Evolutionary conservation across 768 basidiomycete species (phyloP), one percentile per base, ranked within the genome.

Genomic region (Chalciporus piperatus): DNA sequence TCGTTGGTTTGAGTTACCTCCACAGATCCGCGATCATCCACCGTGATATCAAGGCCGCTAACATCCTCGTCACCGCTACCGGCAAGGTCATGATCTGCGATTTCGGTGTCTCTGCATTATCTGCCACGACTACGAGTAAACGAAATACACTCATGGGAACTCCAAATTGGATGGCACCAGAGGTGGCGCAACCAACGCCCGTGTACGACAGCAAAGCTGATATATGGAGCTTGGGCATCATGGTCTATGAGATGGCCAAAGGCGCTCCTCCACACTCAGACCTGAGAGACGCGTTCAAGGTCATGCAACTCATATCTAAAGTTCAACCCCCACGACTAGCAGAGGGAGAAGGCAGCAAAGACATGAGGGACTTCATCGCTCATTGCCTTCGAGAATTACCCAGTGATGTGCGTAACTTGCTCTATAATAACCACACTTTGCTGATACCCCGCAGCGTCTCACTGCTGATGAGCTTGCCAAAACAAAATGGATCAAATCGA

Each of bases 91-190:
- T 97, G 76, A 87, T 99, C 23, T 96, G 93, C 66, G 97, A 99
- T 72, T 99, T 99, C 68, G 97, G 97, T 25, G 97, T 99, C 42
- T 97, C 96, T 4, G 97, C 95, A 3, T 81, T 97, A 33, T 80
- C 98, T 47, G 81, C 84, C 22, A 90, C 84, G 14, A 77, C 84
- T 3, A 84, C 86, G 11, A 92, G 92, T 68, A 98, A 98, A 69
- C 84, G 97, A 20, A 93, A 95, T 47, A 99, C 97, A 0, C 82
- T 98, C 63, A 92, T 95, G 55, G 97, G 97, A 2, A 98, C 97
- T 2, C 96, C 95, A 0, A 92, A 97, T 66, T 98, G 96, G 96
- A 99, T 99, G 97, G 97, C 97, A 0, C 97, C 97, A 0, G 97
- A 99, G 70, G 93, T 98, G 3, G 91, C 96, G 14, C 89, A 92